phyloP scores from a whole-genome alignment of 192 early-diverging fungal species.

The Coemansia sp. region DNA sequence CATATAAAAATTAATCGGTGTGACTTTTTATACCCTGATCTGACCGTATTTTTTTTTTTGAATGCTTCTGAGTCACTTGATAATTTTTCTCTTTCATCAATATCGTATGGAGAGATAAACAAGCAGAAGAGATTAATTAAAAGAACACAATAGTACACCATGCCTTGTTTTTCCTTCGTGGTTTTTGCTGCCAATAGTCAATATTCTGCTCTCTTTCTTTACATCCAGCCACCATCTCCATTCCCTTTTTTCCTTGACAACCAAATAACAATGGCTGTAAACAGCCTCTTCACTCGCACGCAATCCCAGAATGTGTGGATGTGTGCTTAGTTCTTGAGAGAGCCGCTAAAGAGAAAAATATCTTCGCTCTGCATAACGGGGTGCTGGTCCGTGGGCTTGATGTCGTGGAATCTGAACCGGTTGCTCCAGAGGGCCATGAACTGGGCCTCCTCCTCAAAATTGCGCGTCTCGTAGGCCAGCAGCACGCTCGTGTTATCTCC shows the following conservation, averaged over 20 bases:
- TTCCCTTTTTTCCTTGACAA: neutral
- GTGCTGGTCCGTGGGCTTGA: slow-evolving; percentile 46
- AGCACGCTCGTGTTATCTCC: slow-evolving; percentile 19
- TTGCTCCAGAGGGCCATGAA: slow-evolving; percentile 41
- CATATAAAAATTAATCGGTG: no score
- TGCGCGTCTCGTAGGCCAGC: slow-evolving; percentile 32
- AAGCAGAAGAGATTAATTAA: no score
- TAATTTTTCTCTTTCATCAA: neutral
- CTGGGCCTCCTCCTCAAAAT: slow-evolving; percentile 40
- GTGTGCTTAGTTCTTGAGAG: neutral
- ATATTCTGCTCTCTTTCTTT: neutral
- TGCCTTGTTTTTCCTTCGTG: no score
- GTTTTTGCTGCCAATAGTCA: neutral
- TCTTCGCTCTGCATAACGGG: slow-evolving; percentile 44
- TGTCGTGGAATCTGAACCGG: slow-evolving; percentile 40
- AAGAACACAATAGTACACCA: no score
- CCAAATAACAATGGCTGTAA: neutral
- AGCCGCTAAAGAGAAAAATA: slow-evolving; percentile 34
- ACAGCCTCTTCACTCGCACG: neutral
- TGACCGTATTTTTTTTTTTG: neutral
- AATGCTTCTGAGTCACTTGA: neutral
- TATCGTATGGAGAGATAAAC: no score
- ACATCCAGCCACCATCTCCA: neutral
- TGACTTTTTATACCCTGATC: slow-evolving; percentile 1
- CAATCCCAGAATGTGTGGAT: neutral